Evolutionary conservation across 768 basidiomycete species (phyloP).

Genomic region (Hygrocybe coccinea): DNA sequence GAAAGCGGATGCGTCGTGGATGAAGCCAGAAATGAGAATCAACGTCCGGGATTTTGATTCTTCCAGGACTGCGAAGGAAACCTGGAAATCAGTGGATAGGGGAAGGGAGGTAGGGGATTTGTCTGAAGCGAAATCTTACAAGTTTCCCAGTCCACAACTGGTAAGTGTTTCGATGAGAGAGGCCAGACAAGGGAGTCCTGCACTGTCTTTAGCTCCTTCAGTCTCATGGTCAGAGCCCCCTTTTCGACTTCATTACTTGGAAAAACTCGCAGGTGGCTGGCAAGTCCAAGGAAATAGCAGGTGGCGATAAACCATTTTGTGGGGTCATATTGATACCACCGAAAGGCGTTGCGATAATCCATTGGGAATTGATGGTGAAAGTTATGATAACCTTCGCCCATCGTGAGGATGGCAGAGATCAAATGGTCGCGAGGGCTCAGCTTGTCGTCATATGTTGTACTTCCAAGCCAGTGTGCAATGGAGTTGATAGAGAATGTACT

Average conservation of each 20-base stretch:
- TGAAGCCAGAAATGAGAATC: slow-evolving; percentile 77
- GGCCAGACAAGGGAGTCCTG: slow-evolving; percentile 68
- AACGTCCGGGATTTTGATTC: slow-evolving; percentile 62
- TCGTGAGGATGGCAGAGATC: slow-evolving; percentile 75
- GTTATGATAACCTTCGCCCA: slow-evolving; percentile 89
- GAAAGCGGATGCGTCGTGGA: slow-evolving; percentile 78
- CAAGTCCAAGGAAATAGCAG: slow-evolving; percentile 60
- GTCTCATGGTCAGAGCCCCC: slow-evolving; percentile 75
- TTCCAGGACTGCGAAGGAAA: slow-evolving; percentile 47
- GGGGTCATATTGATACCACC: slow-evolving; percentile 86
- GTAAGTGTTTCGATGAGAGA: slow-evolving; percentile 50
- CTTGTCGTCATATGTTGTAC: slow-evolving; percentile 76
- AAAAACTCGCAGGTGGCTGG: slow-evolving; percentile 78
- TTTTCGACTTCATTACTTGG: slow-evolving; percentile 86
- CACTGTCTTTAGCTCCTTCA: slow-evolving; percentile 62
- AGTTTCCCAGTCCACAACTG: slow-evolving; percentile 76
- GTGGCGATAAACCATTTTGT: slow-evolving; percentile 92
- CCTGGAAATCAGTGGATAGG: too few species aligned
- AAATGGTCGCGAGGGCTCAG: slow-evolving; percentile 75
- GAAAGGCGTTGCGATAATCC: slow-evolving; percentile 76
- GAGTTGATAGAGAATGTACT: slow-evolving; percentile 89
- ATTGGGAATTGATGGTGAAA: slow-evolving; percentile 89
- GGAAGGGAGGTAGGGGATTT: too few species aligned
- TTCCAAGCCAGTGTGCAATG: slow-evolving; percentile 79
- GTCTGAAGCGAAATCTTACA: slow-evolving; percentile 62